A percentile compares a stretch with the other conserved stretches of the same genome.
Conservation (phyloP, 1,139 yeast species). For the Debaryomycetaceae sp. region DNA sequence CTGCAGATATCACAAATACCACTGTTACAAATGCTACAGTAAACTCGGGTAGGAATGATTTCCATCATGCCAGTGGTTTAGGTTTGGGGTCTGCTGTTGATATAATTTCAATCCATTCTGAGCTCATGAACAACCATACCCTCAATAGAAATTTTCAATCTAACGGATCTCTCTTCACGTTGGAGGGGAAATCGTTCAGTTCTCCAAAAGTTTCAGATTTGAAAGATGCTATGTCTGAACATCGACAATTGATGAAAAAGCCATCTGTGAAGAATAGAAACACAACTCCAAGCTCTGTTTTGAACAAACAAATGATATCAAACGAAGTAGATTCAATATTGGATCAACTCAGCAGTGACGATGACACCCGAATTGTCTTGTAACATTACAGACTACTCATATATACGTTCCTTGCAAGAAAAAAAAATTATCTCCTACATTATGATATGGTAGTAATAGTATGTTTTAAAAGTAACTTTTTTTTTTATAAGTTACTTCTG, state of each 20-base stretch:
- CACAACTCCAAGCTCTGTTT: conserved; percentile 26
- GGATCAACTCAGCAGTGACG: conserved; percentile 36
- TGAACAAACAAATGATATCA: conserved; percentile 31
- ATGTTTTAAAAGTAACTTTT: too few relatives aligned
- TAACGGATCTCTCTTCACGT: conserved; percentile 23
- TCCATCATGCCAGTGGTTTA: conserved; percentile 11
- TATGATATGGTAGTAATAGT: too few relatives aligned
- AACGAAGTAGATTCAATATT: conserved; percentile 37
- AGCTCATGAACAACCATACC: conserved; percentile 12
- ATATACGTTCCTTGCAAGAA: too few relatives aligned
- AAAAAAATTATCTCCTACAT: too few relatives aligned
- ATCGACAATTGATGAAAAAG: background rate
- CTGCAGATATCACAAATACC: conserved; percentile 7
- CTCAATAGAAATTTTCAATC: conserved; percentile 11
- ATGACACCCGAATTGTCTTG: conserved; percentile 33
- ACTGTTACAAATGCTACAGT: background rate
- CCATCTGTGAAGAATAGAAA: conserved; percentile 7
- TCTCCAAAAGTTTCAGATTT: conserved; percentile 48
- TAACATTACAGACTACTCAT: too few relatives aligned
- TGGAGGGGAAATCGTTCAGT: conserved; percentile 10
- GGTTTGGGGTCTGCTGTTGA: conserved; percentile 45
- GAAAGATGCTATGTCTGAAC: conserved; percentile 30
- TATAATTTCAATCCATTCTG: conserved; percentile 43
- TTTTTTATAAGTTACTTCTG: too few relatives aligned
- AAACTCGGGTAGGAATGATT: background rate